Base-by-base conservation (phyloP, 2,329 filamentous ascomycete species). In the Gnomoniopsis smithogilvyi region DNA sequence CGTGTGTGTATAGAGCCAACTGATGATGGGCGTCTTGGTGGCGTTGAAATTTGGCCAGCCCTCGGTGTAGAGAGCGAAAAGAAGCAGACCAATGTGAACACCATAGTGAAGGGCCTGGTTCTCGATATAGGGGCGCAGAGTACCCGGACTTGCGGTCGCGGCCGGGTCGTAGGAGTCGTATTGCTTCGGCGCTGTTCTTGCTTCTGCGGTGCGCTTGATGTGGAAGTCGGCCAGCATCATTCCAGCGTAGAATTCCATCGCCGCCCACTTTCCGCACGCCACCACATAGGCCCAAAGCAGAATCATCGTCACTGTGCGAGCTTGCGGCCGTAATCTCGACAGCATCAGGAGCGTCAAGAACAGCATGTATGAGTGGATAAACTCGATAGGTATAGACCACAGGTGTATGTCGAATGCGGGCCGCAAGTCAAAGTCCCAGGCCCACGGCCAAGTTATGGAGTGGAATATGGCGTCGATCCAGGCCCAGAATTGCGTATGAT, bases 381-480 rank as follows among this genome's bases (percentile, higher is more conserved):
- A 76, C 58, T 80, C 78, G 57, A 79, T 72, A 1, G 78, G 76
- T 19, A 81, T 78, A 1, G 78, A 80, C 78, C 78, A 80, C 17
- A 80, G 68, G 55, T 79, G 77, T 10, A 74, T 66, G 59, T 78
- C 75, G 60, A 78, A 80, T 6, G 64, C 66, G 7, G 70, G 72
- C 22, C 67, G 66, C 52, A 75, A 56, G 55, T 73, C 67, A 2
- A 50, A 53, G 38, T 74, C 71, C 70, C 71, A 74, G 3, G 66
- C 65, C 71, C 72, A 73, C 15, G 70, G 69, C 68, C 72, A 74
- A 21, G 67, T 67, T 48, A 73, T 69, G 60, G 67, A 65, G 55
- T 68, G 69, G 54, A 74, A 70, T 10, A 70, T 64, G 34, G 67
- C 67, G 45, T 64, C 60, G 34, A 64, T 60, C 69, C 72, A 74